Base-by-base conservation (phyloP, 768 basidiomycete genomes). In the Porphyrellus cyaneotinctus region DNA sequence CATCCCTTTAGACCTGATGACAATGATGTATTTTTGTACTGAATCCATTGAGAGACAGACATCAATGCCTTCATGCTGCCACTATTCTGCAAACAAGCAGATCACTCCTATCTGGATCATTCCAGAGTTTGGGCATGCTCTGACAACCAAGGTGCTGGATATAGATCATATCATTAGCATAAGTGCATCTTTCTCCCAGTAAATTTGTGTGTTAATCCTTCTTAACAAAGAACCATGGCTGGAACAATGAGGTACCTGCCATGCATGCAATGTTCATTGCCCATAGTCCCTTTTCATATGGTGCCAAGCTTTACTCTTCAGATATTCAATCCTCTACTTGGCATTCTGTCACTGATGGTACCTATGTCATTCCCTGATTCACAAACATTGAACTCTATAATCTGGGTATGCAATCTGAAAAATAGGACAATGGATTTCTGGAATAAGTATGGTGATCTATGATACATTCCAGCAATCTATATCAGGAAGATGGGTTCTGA, bases 231-330 rank as follows among this genome's bases (percentile, higher is more conserved):
- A 92, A 84, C 54, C 94, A 97, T 60, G 94, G 94, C 7, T 97
- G 94, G 64, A 92, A 95, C 66, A 94, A 93, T 58, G 67, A 78
- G 17, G 82, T 84, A 37, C 62, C 74, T 13, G 75, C 85, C 7
- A 95, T 95, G 94, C 82, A 84, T 46, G 92, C 92, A 2, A 85
- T 91, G 65, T 95, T 95, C 68, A 85, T 95, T 52, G 92, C 91
- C 11, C 91, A 93, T 64, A 94, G 94, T 1, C 94, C 94, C 0
- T 94, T 93, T 68, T 83, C 87, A 14, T 70, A 80, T 12, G 78
- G 81, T 38, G 76, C 83, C 47, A 93, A 91, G 68, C 73, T 80
- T 56, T 78, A 36, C 23, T 43, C 53, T 4, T 2, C 49, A 6
- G 52, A 57, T 36, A 13, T 39, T 24, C 45, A 58, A 47, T 4